A percentile compares a stretch with the other conserved stretches of the same genome.
phyloP scores from a whole-genome alignment of 257 asterid genomes.

The Osmanthus fragrans region DNA sequence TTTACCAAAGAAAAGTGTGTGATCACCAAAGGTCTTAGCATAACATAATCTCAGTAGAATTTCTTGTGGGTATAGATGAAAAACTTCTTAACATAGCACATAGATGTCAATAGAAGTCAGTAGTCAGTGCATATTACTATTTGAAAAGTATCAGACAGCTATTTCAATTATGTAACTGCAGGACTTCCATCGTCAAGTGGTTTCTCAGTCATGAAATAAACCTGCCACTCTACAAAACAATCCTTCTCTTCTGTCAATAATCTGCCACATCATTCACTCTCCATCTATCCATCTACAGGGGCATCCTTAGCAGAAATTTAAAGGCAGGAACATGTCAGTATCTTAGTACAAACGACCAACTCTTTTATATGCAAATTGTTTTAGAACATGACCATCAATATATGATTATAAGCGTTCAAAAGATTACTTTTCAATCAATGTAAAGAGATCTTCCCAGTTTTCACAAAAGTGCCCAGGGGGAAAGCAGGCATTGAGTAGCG shows the following conservation, averaged over 20 bases:
- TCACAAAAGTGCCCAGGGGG: no score
- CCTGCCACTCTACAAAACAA: neutral
- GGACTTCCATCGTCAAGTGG: constrained; percentile 8
- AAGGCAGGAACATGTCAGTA: neutral
- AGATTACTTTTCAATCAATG: constrained; percentile 8
- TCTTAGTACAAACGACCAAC: neutral
- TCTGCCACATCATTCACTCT: neutral
- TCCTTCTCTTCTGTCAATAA: neutral
- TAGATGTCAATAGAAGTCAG: neutral
- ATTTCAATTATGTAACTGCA: constrained; percentile 2
- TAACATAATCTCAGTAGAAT: neutral
- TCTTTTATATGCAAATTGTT: neutral
- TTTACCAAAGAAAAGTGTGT: neutral
- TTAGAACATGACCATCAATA: neutral
- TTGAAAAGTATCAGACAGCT: neutral
- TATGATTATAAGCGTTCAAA: neutral
- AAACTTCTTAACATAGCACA: neutral
- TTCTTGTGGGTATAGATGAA: neutral
- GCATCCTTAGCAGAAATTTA: neutral
- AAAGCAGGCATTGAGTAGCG: neutral
- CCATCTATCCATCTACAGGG: no score
- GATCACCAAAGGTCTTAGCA: neutral
- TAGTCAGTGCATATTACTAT: neutral
- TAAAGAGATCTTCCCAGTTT: neutral
- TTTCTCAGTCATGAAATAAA: neutral